These are phyloP conservation scores for Sporodiniella umbellata DNA, from an alignment of 371 early-diverging fungal species.

Conservation along the genomic window DNA sequence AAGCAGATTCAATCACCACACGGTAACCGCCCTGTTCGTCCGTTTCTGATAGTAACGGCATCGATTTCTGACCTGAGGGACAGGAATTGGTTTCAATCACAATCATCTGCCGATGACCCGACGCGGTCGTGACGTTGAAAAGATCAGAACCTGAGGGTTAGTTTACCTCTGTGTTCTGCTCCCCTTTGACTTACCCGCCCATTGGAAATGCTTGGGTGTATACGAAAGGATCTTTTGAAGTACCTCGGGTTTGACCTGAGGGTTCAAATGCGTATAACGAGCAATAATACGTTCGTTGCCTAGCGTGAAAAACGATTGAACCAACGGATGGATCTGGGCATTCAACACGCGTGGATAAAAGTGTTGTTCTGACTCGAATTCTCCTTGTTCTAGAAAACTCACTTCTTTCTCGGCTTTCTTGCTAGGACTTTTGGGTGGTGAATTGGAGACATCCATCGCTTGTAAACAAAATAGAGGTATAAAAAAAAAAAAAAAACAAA, in stretches of 20 bases:
- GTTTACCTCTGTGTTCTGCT: background rate
- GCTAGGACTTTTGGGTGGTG: conserved; percentile 35
- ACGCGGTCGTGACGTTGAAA: conserved; percentile 86
- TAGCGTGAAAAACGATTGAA: conserved; percentile 82
- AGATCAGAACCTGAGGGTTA: conserved; percentile 82
- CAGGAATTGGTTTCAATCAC: conserved; percentile 95
- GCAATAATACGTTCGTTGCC: conserved; percentile 91
- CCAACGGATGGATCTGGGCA: conserved; percentile 87
- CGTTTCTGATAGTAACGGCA: conserved; percentile 86
- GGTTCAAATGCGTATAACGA: conserved; percentile 88
- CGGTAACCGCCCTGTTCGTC: conserved; percentile 81
- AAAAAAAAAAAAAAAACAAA: too few relatives aligned
- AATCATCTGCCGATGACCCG: conserved; percentile 92
- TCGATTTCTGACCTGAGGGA: conserved; percentile 93
- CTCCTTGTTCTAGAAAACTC: conserved; percentile 54
- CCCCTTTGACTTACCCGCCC: conserved; percentile 62
- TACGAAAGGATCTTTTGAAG: conserved; percentile 69
- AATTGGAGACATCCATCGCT: conserved; percentile 19
- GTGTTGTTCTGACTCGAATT: conserved; percentile 86
- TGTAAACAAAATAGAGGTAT: background rate
- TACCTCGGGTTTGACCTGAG: conserved; percentile 68
- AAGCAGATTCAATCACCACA: conserved; percentile 74
- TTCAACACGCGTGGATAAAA: conserved; percentile 93
- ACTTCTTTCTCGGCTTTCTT: conserved; percentile 9
- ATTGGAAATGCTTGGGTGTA: conserved; percentile 80